A percentile compares a stretch with the other conserved stretches of the same genome.
phyloP scores from a whole-genome alignment of 164 flowering plant genomes.

The Chimonanthus salicifolius region DNA sequence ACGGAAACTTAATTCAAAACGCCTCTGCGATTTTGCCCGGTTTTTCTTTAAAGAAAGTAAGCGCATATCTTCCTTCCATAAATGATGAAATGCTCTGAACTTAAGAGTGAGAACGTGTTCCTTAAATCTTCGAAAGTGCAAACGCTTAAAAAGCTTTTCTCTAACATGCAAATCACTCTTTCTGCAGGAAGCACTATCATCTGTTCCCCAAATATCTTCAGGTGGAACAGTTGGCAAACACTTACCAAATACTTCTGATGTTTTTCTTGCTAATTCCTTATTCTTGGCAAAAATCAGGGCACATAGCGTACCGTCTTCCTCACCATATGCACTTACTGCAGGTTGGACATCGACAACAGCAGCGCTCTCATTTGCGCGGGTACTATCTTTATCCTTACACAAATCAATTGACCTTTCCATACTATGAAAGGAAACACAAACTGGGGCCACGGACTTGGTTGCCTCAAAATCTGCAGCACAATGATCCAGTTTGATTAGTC shows the following conservation, averaged over 20 bases:
- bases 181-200: constrained; percentile 4
- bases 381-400: constrained; percentile 9
- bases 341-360: constrained; percentile 2
- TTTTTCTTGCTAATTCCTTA: constrained; percentile 45
- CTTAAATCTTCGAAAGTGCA: constrained; percentile 50
- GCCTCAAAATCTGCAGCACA: constrained; percentile 13
- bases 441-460: constrained; percentile 4
- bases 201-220: constrained; percentile 16
- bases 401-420: constrained; percentile 5
- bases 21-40: constrained; percentile 62
- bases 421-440: constrained; percentile 4
- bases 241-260: constrained; percentile 47
- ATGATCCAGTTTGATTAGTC: constrained; percentile 9
- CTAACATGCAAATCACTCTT: constrained; percentile 24
- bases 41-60: constrained; percentile 52
- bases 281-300: constrained; percentile 43
- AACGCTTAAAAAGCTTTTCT: constrained; percentile 41
- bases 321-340: constrained; percentile 3
- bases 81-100: constrained; percentile 55
- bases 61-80: constrained; percentile 80
- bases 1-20: constrained; percentile 44
- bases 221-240: constrained; percentile 31
- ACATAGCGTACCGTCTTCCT: constrained; percentile 18
- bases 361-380: constrained; percentile 10
- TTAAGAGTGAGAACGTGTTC: constrained; percentile 67